These are phyloP conservation scores for Euclidium syriacum DNA, from an alignment of 345 rosid genomes.

Conservation along the genomic window DNA sequence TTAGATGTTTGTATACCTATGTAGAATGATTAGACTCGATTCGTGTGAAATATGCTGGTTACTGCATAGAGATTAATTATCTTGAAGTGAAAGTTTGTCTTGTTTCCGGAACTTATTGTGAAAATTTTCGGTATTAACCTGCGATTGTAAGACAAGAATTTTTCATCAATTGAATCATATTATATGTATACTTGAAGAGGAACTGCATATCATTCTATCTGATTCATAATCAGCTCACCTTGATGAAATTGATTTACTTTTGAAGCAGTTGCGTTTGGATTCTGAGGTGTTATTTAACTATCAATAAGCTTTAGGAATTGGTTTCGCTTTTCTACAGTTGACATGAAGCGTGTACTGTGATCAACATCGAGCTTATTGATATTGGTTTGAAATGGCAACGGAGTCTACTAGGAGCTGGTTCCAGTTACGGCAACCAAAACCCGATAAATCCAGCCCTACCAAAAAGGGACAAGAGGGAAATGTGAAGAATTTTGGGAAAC, in stretches of 20 bases:
- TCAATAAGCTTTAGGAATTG: neutral
- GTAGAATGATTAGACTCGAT: neutral
- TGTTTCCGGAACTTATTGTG: neutral
- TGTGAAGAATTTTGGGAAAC: slow-evolving; percentile 27
- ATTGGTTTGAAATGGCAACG: slow-evolving; percentile 32
- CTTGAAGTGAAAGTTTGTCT: neutral
- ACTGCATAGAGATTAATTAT: neutral
- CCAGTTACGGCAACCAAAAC: slow-evolving; percentile 35
- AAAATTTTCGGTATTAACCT: neutral
- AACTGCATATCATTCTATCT: too few relatives aligned
- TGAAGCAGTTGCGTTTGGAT: neutral
- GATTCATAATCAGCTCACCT: neutral
- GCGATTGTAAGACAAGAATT: neutral
- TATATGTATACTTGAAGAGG: too few relatives aligned
- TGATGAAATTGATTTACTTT: neutral
- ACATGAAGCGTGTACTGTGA: neutral
- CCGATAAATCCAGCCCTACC: slow-evolving; percentile 28
- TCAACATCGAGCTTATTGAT: neutral
- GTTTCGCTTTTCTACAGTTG: slow-evolving; percentile 4
- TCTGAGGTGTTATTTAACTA: neutral
- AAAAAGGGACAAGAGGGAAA: slow-evolving; percentile 34
- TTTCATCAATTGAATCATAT: neutral
- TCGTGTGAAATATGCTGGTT: neutral
- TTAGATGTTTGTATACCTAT: neutral
- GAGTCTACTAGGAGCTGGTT: slow-evolving; percentile 49